Conservation (phyloP, 1,139 yeast genomes). For the Hemisphaericaspora lyxosophila region DNA sequence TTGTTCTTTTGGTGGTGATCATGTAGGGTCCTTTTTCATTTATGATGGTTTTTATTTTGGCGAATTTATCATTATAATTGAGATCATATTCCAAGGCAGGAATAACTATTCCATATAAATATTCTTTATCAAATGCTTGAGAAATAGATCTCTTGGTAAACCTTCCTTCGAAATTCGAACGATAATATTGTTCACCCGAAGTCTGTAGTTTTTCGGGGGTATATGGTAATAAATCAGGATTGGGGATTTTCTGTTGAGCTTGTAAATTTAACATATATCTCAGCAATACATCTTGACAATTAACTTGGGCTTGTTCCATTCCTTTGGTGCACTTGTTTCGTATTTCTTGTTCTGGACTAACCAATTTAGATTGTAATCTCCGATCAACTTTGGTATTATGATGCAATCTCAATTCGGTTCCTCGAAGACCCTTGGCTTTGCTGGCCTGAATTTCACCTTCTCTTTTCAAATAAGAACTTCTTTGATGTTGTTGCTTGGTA, state of each 20-base stretch:
- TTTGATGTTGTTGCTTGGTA: conserved; percentile 5
- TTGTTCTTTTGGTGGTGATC: conserved; percentile 30
- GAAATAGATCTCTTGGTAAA: conserved; percentile 5
- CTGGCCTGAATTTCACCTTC: conserved; percentile 5
- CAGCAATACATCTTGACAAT: conserved; percentile 19
- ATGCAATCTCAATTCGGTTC: conserved; percentile 6
- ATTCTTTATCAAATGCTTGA: conserved; percentile 31
- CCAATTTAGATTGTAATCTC: too few relatives aligned
- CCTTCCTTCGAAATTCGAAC: conserved; percentile 7
- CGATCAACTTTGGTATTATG: background rate
- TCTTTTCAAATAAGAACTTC: conserved; percentile 7
- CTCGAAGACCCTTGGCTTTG: conserved; percentile 7
- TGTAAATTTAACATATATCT: conserved; percentile 33
- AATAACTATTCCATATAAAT: conserved; percentile 34
- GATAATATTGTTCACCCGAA: conserved; percentile 7
- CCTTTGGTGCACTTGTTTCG: conserved; percentile 11
- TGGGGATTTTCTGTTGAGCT: conserved; percentile 25
- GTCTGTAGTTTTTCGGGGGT: conserved; percentile 18
- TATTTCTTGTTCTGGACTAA: background rate
- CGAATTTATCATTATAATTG: conserved; percentile 29
- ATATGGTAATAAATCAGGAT: conserved; percentile 36
- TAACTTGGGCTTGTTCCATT: conserved; percentile 10
- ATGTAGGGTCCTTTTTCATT: conserved; percentile 39
- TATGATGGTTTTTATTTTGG: conserved; percentile 20
- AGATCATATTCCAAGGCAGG: conserved; percentile 39